phyloP scores from a whole-genome alignment of 2,329 filamentous ascomycete genomes.

The Trichophyton mentagrophytes region DNA sequence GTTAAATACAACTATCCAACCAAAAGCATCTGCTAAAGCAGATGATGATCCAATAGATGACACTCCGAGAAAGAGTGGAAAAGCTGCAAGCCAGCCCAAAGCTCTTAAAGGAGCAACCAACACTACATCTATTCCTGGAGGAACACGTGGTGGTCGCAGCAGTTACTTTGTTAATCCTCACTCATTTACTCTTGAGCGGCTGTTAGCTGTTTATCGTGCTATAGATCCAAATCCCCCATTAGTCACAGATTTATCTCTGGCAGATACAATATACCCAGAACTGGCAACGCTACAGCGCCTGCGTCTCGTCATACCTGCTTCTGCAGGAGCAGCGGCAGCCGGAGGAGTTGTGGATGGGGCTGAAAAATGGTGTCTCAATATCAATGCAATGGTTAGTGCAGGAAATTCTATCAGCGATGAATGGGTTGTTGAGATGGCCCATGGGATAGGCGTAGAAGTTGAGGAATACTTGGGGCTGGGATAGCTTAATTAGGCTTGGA shows the following conservation, averaged over 20 bases:
- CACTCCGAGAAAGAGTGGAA: constrained; percentile 25
- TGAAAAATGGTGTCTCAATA: constrained; percentile 38
- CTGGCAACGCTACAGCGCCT: constrained; percentile 36
- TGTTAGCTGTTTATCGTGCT: constrained; percentile 37
- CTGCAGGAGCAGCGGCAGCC: constrained; percentile 22
- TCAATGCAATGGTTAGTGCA: constrained; percentile 19
- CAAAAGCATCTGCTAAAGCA: constrained; percentile 21
- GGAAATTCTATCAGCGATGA: constrained; percentile 21
- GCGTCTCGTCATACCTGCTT: constrained; percentile 34
- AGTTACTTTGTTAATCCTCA: constrained; percentile 30
- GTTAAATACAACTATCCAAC: constrained; percentile 26
- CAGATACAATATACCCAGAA: constrained; percentile 35
- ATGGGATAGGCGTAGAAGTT: constrained; percentile 34
- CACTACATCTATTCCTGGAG: constrained; percentile 25
- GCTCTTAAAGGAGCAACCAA: constrained; percentile 25
- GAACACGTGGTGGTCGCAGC: constrained; percentile 17
- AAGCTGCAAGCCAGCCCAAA: constrained; percentile 6
- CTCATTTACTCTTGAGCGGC: constrained; percentile 34
- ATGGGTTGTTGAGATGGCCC: constrained; percentile 35
- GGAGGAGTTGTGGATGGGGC: constrained; percentile 27
- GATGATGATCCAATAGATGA: constrained; percentile 17
- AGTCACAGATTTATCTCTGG: constrained; percentile 19
- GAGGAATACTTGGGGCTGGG: constrained; percentile 25
- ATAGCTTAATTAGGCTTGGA: neutral
- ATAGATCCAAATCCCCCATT: constrained; percentile 33